Base-by-base conservation (phyloP, 106 monocot genomes). In the Cymbidium sinense region DNA sequence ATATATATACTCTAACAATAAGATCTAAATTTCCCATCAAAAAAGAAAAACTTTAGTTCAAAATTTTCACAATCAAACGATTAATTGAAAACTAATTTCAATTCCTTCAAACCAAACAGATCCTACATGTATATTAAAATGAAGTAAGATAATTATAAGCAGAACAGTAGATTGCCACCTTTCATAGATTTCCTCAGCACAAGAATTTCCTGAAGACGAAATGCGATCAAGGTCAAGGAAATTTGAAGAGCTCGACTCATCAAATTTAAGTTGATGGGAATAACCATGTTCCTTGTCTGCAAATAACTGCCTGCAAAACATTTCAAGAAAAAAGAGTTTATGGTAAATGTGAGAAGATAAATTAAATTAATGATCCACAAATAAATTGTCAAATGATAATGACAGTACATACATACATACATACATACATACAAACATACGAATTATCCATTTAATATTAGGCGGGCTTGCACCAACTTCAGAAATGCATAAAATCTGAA, bases 141-240 rank as follows among this genome's bases (percentile, higher is more conserved):
- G 58, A 58, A 5, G 52, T 20, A 19, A 52, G 4, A 58, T 58
- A 23, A 58, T 58, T n/a, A 21, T 58, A 47, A 17, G 47, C 23
- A 47, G 34, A 21, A 21, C 7, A 34, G 41, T 43, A 29, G 29
- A 30, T 58, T n/a, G n/a, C 77, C 64, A 93, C 96, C 94, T 90
- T 41, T 92, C 94, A 84, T 34, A 83, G 61, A 54, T n/a, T 78
- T 99, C 92, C 17, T 89, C 94, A n/a, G 90, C 92, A 23, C 82
- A 90, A 12, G 94, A 94, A 74, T 92, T 99, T n/a, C 90, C 92
- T 37, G 88, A 88, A 36, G 91, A 90, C 65, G 98, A 99, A 5
- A 99, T 80, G 83, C 82, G 87, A 70, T 94, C 98, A 75, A 92
- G 83, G 67, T 94, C 94, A 25, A 99, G 78, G 84, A 99, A 99